phyloP scores from a whole-genome alignment of 2,329 filamentous ascomycete species.

The Dactylellina parvicollis region DNA sequence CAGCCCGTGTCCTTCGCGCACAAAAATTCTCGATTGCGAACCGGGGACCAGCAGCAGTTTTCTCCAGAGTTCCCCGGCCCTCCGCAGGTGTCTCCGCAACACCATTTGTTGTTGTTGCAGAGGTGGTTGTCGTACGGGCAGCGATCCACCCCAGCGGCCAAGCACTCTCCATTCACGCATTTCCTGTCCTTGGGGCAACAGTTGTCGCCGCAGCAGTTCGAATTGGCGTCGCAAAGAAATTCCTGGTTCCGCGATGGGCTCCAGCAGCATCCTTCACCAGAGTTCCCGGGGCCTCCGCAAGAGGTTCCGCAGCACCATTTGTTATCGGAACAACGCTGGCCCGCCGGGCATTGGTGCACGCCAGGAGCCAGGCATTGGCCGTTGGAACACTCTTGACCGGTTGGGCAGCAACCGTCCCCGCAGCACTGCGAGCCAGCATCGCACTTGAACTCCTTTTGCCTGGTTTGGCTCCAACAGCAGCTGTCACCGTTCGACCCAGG shows the following conservation, averaged over 20 bases:
- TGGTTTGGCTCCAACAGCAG: slow-evolving; percentile 7
- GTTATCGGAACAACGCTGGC: neutral
- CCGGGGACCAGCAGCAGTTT: slow-evolving; percentile 20
- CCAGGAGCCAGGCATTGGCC: neutral
- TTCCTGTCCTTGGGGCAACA: slow-evolving; percentile 4
- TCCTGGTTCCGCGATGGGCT: neutral
- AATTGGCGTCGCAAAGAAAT: neutral
- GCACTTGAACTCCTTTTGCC: neutral
- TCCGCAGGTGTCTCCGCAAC: slow-evolving; percentile 14
- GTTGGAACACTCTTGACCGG: neutral
- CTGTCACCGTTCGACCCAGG: slow-evolving; percentile 4
- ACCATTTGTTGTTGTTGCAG: slow-evolving; percentile 22
- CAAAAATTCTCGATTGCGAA: neutral
- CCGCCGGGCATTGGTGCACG: neutral
- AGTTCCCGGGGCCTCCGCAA: neutral
- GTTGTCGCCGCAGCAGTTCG: neutral
- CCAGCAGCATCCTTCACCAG: neutral
- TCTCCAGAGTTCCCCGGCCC: slow-evolving; percentile 22
- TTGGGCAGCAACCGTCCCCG: neutral
- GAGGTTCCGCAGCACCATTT: neutral
- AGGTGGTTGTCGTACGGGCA: neutral
- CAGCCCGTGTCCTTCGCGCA: too few relatives aligned
- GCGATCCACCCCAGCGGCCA: neutral
- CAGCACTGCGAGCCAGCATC: neutral
- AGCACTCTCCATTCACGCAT: slow-evolving; percentile 16